Conservation (phyloP, 1,284 basidiomycete genomes). For the Irpex sp. region DNA sequence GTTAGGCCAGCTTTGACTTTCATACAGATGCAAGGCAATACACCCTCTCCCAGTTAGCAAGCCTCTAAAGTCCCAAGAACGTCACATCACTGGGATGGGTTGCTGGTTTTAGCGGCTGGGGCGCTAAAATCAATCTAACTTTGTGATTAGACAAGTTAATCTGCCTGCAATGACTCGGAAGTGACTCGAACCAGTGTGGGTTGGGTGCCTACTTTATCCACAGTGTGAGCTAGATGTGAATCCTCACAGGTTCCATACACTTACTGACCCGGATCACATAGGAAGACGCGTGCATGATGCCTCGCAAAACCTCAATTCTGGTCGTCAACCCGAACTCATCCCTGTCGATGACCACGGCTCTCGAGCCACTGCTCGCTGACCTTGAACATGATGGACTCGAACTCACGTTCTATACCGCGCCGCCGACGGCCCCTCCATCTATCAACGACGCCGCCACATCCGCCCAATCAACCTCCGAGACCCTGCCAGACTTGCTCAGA, state of each 20-base stretch:
- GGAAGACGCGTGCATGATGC: slow-evolving; percentile 2
- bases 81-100: too few relatives aligned
- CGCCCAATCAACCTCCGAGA: slow-evolving; percentile 28
- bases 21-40: too few relatives aligned
- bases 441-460: slow-evolving; percentile 40
- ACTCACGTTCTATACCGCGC: slow-evolving; percentile 35
- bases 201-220: too few relatives aligned
- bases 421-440: slow-evolving; percentile 31
- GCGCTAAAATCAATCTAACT: too few relatives aligned
- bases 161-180: too few relatives aligned
- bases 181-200: too few relatives aligned
- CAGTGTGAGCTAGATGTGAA: too few relatives aligned
- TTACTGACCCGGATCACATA: neutral
- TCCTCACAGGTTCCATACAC: neutral
- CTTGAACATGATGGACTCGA: slow-evolving; percentile 17
- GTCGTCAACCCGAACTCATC: slow-evolving; percentile 52
- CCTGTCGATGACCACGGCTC: slow-evolving; percentile 33
- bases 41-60: too few relatives aligned
- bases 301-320: slow-evolving; percentile 27
- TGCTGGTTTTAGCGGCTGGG: too few relatives aligned
- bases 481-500: neutral
- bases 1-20: too few relatives aligned
- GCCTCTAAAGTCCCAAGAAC: too few relatives aligned
- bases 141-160: too few relatives aligned
- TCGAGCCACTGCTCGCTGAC: slow-evolving; percentile 36